phyloP scores from a whole-genome alignment of 2,329 filamentous ascomycete species.

The Exophiala oligosperma region DNA sequence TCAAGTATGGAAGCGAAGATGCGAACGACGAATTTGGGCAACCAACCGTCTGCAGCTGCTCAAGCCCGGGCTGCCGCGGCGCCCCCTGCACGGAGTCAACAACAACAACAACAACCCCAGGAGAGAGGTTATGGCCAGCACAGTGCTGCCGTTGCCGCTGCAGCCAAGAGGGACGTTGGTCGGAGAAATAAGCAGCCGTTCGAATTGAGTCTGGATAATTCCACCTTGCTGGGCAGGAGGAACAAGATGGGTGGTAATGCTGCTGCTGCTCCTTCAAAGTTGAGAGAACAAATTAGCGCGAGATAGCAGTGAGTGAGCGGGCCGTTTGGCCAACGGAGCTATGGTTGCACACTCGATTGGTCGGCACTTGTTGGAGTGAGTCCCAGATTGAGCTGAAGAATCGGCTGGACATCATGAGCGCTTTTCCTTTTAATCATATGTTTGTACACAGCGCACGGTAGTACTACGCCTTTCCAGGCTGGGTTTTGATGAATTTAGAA shows the following conservation, averaged over 20 bases:
- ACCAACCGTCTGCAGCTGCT: constrained; percentile 57
- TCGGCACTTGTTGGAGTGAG: background rate
- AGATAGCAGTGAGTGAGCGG: constrained; percentile 10
- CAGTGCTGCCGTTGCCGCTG: constrained; percentile 77
- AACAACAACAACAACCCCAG: constrained; percentile 42
- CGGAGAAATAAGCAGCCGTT: constrained; percentile 77
- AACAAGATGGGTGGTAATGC: constrained; percentile 25
- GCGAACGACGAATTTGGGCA: constrained; percentile 74
- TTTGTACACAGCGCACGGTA: background rate
- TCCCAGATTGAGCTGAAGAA: background rate
- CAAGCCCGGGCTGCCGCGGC: constrained; percentile 59
- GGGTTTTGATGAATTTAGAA: background rate
- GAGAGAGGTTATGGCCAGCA: constrained; percentile 83
- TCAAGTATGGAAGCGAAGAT: constrained; percentile 82
- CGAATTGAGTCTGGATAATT: constrained; percentile 87
- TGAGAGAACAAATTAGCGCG: constrained; percentile 30
- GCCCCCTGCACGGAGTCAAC: constrained; percentile 32
- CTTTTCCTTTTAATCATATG: background rate
- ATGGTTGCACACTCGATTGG: no score
- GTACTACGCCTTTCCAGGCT: background rate
- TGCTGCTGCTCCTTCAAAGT: constrained; percentile 23
- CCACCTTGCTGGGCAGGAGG: constrained; percentile 78
- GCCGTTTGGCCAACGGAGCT: no score
- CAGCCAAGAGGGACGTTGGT: constrained; percentile 77
- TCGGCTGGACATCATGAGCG: background rate